Evolutionary conservation across 192 early-diverging fungal genomes (phyloP).

Genomic region (Coemansia sp.): DNA sequence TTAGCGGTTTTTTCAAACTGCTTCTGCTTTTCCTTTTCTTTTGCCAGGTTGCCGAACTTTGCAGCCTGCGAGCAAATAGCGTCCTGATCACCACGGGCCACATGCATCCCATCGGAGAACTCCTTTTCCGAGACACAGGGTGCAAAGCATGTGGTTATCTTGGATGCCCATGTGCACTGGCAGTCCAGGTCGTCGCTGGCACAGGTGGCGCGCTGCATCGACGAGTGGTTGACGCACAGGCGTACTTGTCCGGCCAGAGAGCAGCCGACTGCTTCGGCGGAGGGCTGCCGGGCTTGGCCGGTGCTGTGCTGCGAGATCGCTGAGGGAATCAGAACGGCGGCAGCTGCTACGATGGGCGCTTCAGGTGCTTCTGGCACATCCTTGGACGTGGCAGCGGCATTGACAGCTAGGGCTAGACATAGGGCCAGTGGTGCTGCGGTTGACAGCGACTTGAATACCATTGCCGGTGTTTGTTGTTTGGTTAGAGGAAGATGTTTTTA

Average conservation of each 20-base stretch:
- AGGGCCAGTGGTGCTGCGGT: background rate
- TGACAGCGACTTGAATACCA: background rate
- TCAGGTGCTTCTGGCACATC: background rate
- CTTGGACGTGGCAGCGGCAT: background rate
- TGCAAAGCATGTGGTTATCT: constrained; percentile 37
- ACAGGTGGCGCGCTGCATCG: constrained; percentile 47
- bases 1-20: constrained; percentile 37
- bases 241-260: constrained; percentile 44
- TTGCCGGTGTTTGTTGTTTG: constrained; percentile 4
- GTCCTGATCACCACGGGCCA: constrained; percentile 37
- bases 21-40: constrained; percentile 45
- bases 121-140: constrained; percentile 45
- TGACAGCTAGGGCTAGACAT: background rate
- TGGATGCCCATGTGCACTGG: constrained; percentile 49
- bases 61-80: constrained; percentile 47
- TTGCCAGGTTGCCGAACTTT: constrained; percentile 48
- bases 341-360: constrained; percentile 9
- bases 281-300: background rate
- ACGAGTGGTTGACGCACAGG: constrained; percentile 48
- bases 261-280: constrained; percentile 16
- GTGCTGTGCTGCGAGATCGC: background rate
- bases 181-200: constrained; percentile 48
- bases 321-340: constrained; percentile 8
- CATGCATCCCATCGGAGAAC: constrained; percentile 41
- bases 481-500: too few relatives aligned